Conservation (phyloP, 78 protist species). For the Paulinella micropora region DNA sequence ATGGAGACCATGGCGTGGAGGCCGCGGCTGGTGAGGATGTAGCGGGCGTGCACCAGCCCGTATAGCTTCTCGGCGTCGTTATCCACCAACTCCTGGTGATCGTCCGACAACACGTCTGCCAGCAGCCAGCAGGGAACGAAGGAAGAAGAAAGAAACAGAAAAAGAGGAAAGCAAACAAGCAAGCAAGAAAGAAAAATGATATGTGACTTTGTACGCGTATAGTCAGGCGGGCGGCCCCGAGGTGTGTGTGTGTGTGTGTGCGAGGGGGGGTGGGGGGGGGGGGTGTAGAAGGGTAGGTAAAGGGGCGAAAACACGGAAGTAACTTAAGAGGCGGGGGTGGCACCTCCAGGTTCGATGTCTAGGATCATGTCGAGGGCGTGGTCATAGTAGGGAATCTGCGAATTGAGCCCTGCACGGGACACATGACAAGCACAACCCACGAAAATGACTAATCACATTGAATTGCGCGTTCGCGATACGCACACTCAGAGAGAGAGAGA, state of each 20-base stretch:
- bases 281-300: too few relatives aligned
- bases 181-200: too few relatives aligned
- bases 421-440: too few relatives aligned
- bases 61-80: constrained; percentile 70
- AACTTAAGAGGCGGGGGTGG: too few relatives aligned
- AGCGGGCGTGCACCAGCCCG: constrained; percentile 92
- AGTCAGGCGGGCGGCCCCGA: too few relatives aligned
- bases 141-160: not conserved
- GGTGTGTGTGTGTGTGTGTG: too few relatives aligned
- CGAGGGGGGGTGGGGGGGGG: too few relatives aligned
- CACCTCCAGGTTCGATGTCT: constrained; percentile 53
- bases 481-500: too few relatives aligned
- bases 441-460: not conserved
- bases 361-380: constrained; percentile 76
- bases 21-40: constrained; percentile 72
- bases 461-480: not conserved
- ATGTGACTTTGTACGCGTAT: constrained; percentile 32
- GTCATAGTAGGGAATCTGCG: constrained; percentile 65
- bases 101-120: constrained; percentile 14
- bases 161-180: too few relatives aligned
- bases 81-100: constrained; percentile 42
- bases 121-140: not conserved
- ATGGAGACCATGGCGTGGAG: constrained; percentile 64
- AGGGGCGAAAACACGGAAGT: too few relatives aligned
- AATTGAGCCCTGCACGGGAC: constrained; percentile 29